phyloP scores from a whole-genome alignment of 164 flowering plant species.

The Magnolia officinalis region DNA sequence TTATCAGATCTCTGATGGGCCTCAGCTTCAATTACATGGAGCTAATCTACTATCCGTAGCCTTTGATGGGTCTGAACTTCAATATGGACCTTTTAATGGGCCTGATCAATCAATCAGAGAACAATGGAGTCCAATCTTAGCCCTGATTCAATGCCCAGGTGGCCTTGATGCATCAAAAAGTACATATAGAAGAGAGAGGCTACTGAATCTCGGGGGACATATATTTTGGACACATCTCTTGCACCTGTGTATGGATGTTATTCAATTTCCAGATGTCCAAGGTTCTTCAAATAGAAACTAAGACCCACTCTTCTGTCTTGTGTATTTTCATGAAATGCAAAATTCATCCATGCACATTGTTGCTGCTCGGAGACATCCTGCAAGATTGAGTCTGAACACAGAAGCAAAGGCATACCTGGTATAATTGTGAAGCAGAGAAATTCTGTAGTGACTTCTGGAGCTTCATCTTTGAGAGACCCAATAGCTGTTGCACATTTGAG shows the following conservation, averaged over 20 bases:
- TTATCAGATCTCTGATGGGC: background rate
- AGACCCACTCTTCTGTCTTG: background rate
- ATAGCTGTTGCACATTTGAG: slow-evolving; percentile 55
- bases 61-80: background rate
- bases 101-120: too few species aligned
- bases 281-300: too few species aligned
- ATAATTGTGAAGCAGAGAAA: slow-evolving; percentile 41
- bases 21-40: background rate
- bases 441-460: slow-evolving; percentile 49
- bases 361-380: background rate
- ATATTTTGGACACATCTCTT: too few species aligned
- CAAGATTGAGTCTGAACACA: background rate
- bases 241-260: too few species aligned
- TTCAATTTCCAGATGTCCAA: too few species aligned
- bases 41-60: background rate
- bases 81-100: too few species aligned
- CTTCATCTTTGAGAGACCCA: slow-evolving; percentile 45
- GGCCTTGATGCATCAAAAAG: too few species aligned
- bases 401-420: slow-evolving; percentile 45
- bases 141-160: too few species aligned
- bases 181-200: too few species aligned
- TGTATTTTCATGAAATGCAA: background rate
- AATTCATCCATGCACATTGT: background rate
- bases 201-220: too few species aligned
- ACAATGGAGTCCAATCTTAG: too few species aligned